Evolutionary conservation across 2,329 filamentous ascomycete genomes (phyloP), one percentile per base, ranked within the genome.

Genomic region (Ceratocystiopsis minuta): DNA sequence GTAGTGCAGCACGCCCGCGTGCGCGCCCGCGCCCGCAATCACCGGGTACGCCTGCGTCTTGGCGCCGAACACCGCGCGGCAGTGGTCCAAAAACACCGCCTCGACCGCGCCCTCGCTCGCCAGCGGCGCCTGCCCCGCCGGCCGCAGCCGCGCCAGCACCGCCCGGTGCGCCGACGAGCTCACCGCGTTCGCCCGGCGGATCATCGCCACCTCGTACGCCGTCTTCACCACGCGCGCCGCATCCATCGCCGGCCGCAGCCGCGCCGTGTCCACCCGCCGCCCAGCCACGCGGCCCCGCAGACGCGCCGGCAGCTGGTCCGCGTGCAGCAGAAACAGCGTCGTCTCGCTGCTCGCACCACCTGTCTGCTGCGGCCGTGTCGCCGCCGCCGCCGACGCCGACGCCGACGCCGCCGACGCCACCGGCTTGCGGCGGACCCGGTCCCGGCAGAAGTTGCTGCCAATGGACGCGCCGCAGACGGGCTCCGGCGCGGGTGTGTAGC

Each of bases 1-100:
- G 57, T 98, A 98, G 59, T 98, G 90, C 35, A 96, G 65, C 0
- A 82, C 87, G 14, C 80, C 77, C 6, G 81, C 86, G 54, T 90
- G 90, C n/a, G 66, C 55, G 1, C 88, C 88, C 2, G 80, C 75
- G 2, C 82, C 88, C 37, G 83, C 84, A 51, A 98, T 95, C n/a
- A 86, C 72, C 38, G 78, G 74, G 56, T 98, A 98, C 0, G 88
- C 78, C 62, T 93, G 83, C 40, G 74, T 65, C 48, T 80, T 80
- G 4, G 83, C 80, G 47, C 80, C 81, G 42, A 45, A 31, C 41
- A 70, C 66, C 9, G 78, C 69, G 39, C 82, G 75, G 56, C 85
- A 94, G 17, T 72, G 71, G 32, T 74, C 69, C 18, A 78, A 64
- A 54, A 93, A 93, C 12, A 78, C 63, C 36, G 81, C 85, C 54